Percentiles rank a stretch among this genome's conserved stretches.
Conservation (phyloP, 164 flowering plant species). For the Santalum album region DNA sequence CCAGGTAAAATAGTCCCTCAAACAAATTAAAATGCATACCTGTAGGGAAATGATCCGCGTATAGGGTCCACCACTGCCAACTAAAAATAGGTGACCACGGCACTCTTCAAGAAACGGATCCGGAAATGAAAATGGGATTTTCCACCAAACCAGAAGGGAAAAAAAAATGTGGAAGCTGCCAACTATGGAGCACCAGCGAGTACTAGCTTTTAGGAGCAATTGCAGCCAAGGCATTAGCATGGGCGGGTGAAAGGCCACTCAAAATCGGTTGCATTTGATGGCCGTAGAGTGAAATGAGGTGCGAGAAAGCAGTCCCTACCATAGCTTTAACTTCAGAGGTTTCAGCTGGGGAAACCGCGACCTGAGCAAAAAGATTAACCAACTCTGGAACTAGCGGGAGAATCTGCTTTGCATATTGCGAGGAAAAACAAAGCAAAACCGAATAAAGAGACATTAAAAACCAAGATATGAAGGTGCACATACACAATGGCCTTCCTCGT, state of each 20-base stretch:
- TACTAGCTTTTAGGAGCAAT: slow-evolving; percentile 43
- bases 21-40: too few relatives aligned
- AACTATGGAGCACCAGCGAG: not conserved
- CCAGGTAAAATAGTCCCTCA: too few relatives aligned
- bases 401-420: slow-evolving; percentile 42
- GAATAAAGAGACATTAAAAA: not conserved
- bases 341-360: slow-evolving; percentile 66
- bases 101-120: too few relatives aligned
- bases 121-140: too few relatives aligned
- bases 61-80: too few relatives aligned
- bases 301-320: slow-evolving; percentile 73
- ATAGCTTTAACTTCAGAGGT: slow-evolving; percentile 68
- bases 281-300: slow-evolving; percentile 76
- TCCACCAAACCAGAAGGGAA: too few relatives aligned
- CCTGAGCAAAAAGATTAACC: slow-evolving; percentile 79
- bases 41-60: too few relatives aligned
- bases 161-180: too few relatives aligned
- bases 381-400: slow-evolving; percentile 65
- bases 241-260: slow-evolving; percentile 69
- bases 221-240: slow-evolving; percentile 78
- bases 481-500: not conserved
- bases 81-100: too few relatives aligned
- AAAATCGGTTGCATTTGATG: slow-evolving; percentile 82
- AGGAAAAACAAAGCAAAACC: not conserved
- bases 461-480: not conserved